A percentile compares a stretch with the other conserved stretches of the same genome.
phyloP scores from a whole-genome alignment of 805 yeast genomes.

The Phaffomyces opuntiae region DNA sequence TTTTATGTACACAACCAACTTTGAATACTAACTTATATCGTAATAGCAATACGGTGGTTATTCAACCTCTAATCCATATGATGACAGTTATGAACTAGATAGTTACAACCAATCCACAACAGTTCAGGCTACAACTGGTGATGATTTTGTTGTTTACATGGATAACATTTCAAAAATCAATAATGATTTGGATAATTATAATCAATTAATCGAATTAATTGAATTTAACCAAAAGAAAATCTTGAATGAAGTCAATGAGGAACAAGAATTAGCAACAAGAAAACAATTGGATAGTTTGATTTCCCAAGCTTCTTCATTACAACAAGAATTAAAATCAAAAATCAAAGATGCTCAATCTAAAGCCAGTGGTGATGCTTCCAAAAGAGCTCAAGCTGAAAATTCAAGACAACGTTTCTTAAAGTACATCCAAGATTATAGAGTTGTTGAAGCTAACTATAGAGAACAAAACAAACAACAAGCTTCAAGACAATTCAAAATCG shows the following conservation, averaged over 20 bases:
- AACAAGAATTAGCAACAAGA: constrained; percentile 61
- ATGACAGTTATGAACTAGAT: constrained; percentile 19
- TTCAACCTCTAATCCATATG: constrained; percentile 22
- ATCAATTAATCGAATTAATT: constrained; percentile 59
- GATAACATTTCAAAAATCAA: constrained; percentile 62
- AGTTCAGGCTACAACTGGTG: constrained; percentile 22
- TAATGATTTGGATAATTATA: constrained; percentile 62
- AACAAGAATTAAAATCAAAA: constrained; percentile 63
- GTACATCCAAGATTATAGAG: constrained; percentile 79
- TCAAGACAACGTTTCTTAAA: constrained; percentile 79
- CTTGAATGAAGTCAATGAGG: constrained; percentile 65
- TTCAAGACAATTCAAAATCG: constrained; percentile 86
- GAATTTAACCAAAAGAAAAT: constrained; percentile 65
- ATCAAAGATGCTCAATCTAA: constrained; percentile 71
- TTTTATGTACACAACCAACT: background rate
- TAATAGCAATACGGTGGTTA: constrained; percentile 14
- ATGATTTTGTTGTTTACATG: constrained; percentile 61
- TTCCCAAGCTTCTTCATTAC: constrained; percentile 73
- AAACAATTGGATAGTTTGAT: constrained; percentile 71
- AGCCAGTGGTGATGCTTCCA: constrained; percentile 67
- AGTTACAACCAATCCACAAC: constrained; percentile 8
- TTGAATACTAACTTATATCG: background rate
- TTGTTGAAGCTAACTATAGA: constrained; percentile 79
- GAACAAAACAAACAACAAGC: constrained; percentile 83
- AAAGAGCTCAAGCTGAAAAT: constrained; percentile 85